A percentile compares a stretch with the other conserved stretches of the same genome.
These are phyloP conservation scores for Perkinsus olseni DNA, from an alignment of 169 alveolate genomes.

Conservation along the genomic window DNA sequence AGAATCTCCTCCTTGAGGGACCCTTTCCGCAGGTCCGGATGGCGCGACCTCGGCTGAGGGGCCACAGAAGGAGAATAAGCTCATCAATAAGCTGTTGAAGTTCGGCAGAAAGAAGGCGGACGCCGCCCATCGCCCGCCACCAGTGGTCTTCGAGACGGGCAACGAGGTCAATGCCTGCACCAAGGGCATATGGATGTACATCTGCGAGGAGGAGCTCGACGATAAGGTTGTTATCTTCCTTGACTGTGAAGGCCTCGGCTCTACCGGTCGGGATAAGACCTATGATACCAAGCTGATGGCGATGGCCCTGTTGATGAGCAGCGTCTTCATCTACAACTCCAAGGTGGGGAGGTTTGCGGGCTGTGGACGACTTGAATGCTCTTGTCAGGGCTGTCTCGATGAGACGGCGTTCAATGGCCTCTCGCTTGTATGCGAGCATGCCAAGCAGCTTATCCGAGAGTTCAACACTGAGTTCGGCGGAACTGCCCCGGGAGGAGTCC, in stretches of 20 bases:
- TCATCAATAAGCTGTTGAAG: conserved; percentile 23
- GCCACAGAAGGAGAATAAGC: conserved; percentile 42
- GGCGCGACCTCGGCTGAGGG: conserved; percentile 9
- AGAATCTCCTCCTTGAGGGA: too few species aligned
- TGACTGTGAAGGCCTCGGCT: conserved; percentile 63
- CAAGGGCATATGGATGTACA: conserved; percentile 32
- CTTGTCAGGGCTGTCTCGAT: conserved; percentile 55
- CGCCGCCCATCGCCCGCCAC: not conserved
- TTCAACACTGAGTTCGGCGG: conserved; percentile 7
- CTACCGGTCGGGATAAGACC: conserved; percentile 47
- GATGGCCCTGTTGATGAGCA: conserved; percentile 42
- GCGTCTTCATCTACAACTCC: conserved; percentile 53
- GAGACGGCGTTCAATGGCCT: conserved; percentile 55
- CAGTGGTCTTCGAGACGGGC: conserved; percentile 42
- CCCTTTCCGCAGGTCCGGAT: not conserved
- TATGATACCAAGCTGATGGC: conserved; percentile 59
- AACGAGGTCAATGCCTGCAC: conserved; percentile 59
- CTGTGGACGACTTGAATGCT: not conserved
- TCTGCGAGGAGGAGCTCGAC: conserved; percentile 18
- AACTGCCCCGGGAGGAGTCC: conserved; percentile 40
- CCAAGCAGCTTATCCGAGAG: conserved; percentile 42
- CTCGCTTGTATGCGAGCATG: conserved; percentile 47
- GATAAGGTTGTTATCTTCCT: conserved; percentile 38
- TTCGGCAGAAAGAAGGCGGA: conserved; percentile 24
- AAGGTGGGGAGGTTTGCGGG: not conserved